phyloP scores from a whole-genome alignment of 495 filamentous ascomycete genomes.

The Penicillium waksmanii region DNA sequence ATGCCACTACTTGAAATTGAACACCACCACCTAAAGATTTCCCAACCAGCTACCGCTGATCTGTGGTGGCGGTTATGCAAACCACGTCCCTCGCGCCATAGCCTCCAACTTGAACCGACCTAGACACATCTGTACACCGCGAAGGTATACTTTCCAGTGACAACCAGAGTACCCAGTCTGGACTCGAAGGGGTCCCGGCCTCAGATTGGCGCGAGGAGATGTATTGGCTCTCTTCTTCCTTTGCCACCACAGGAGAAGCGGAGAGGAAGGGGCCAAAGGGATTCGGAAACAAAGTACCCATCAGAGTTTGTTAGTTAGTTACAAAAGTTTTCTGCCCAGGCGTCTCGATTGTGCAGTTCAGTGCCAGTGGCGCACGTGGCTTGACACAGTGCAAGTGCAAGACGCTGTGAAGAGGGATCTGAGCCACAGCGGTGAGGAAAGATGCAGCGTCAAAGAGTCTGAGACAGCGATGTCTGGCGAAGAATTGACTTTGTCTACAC shows the following conservation, averaged over 20 bases:
- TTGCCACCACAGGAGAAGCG: background rate
- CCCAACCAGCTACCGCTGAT: slow-evolving; percentile 11
- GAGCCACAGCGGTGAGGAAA: slow-evolving; percentile 21
- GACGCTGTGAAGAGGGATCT: slow-evolving; percentile 8
- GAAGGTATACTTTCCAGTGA: slow-evolving; percentile 22
- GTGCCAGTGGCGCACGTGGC: slow-evolving; percentile 5
- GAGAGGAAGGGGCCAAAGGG: background rate
- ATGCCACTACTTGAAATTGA: background rate
- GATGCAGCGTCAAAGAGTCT: slow-evolving; percentile 2
- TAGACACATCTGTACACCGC: background rate
- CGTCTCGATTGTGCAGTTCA: background rate
- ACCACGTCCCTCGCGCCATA: slow-evolving; percentile 19
- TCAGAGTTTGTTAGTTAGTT: background rate
- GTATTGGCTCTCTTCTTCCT: background rate
- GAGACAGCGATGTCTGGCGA: slow-evolving; percentile 9
- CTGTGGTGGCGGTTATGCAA: slow-evolving; percentile 31
- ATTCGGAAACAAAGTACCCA: background rate
- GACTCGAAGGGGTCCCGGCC: slow-evolving; percentile 2
- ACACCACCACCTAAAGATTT: background rate
- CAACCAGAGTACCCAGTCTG: slow-evolving; percentile 14
- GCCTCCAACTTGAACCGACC: slow-evolving; percentile 5
- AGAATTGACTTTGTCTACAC: slow-evolving; percentile 25
- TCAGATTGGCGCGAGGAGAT: slow-evolving; percentile 9
- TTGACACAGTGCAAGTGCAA: background rate
- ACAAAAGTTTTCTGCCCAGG: background rate